phyloP scores from a whole-genome alignment of 139 green algal genomes.

The Microglena sp. region DNA sequence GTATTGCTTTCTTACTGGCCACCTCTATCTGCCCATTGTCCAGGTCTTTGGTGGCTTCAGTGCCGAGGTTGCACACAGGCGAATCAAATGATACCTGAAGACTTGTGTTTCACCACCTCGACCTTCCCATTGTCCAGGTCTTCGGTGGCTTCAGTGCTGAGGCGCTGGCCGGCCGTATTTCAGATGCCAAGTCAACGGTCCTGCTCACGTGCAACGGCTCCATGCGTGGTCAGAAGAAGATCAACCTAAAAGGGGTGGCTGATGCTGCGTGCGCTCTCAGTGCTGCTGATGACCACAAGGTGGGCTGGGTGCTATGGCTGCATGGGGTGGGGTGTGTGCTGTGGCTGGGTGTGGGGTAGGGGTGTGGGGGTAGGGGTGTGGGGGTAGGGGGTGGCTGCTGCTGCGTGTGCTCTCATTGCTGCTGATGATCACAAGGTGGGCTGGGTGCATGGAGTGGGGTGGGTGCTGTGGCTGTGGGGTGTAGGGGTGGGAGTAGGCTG shows the following conservation, averaged over 20 bases:
- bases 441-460: no score
- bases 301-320: neutral
- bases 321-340: neutral
- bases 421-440: no score
- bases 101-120: no score
- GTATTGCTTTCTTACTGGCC: no score
- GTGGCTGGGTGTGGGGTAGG: neutral
- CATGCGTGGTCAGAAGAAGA: constrained; percentile 70
- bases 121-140: no score
- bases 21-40: no score
- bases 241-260: constrained; percentile 80
- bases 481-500: no score
- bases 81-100: no score
- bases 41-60: no score
- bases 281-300: neutral
- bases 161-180: constrained; percentile 45
- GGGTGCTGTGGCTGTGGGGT: no score
- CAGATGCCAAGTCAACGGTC: constrained; percentile 29
- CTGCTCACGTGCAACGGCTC: constrained; percentile 66
- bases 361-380: neutral
- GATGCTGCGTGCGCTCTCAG: constrained; percentile 48
- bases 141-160: constrained; percentile 94
- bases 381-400: no score
- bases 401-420: neutral
- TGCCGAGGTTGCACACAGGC: no score